A percentile compares a stretch with the other conserved stretches of the same genome.
Conservation (phyloP, 805 yeast species). For the Lachancea sp. region DNA sequence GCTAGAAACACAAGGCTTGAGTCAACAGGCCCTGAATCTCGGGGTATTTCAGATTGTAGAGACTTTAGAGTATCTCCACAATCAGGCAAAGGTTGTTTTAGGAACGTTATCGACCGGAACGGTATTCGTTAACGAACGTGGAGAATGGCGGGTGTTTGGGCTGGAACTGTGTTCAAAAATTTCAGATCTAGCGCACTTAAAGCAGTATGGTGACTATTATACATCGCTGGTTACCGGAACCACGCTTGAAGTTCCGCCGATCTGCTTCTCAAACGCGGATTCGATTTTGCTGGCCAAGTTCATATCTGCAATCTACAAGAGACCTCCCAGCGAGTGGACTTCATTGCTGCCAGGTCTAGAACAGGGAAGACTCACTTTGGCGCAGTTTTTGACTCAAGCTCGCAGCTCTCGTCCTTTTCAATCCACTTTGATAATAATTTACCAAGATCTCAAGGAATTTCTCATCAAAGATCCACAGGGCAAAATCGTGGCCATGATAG, state of each 20-base stretch:
- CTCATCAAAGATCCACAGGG: conserved; percentile 48
- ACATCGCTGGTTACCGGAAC: conserved; percentile 3
- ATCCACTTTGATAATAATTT: conserved; percentile 42
- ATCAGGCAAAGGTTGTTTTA: conserved; percentile 41
- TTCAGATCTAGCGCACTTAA: conserved; percentile 38
- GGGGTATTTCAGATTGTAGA: conserved; percentile 25
- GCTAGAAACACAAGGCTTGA: conserved; percentile 16
- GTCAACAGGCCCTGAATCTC: conserved; percentile 18
- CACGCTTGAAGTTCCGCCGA: conserved; percentile 9
- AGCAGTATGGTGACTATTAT: background rate
- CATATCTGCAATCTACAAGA: conserved; percentile 38
- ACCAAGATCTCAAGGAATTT: conserved; percentile 49
- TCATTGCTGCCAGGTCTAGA: conserved; percentile 12
- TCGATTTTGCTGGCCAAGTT: conserved; percentile 24
- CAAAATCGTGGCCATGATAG: conserved; percentile 37
- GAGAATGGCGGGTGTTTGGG: conserved; percentile 84
- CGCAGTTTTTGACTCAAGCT: conserved; percentile 32
- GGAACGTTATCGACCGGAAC: conserved; percentile 54
- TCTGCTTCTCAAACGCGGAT: conserved; percentile 21
- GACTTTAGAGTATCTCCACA: conserved; percentile 24
- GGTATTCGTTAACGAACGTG: conserved; percentile 57
- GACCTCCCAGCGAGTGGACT: conserved; percentile 36
- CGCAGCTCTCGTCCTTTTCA: conserved; percentile 33
- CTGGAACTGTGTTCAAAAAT: conserved; percentile 54
- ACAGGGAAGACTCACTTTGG: conserved; percentile 24